Conservation (phyloP, 1,284 basidiomycete genomes). For the Boletellus deceptivus region DNA sequence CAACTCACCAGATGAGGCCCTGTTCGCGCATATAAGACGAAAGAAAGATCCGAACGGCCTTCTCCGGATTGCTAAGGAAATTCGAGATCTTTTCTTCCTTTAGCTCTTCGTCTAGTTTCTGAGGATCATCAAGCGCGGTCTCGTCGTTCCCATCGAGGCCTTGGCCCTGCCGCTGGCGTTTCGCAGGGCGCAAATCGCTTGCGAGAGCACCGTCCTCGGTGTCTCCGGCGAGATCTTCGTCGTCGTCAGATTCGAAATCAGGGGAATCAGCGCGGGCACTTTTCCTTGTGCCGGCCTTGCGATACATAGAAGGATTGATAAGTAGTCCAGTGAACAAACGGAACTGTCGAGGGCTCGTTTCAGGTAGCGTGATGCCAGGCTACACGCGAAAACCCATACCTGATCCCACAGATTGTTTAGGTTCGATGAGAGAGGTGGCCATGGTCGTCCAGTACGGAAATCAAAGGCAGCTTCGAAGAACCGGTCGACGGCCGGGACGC, state of each 20-base stretch:
- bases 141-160: constrained; percentile 29
- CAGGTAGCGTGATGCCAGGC: background rate
- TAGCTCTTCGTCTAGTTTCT: constrained; percentile 35
- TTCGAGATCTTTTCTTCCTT: constrained; percentile 46
- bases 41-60: constrained; percentile 54
- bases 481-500: constrained; percentile 46
- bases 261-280: constrained; percentile 25
- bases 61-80: constrained; percentile 61
- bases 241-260: constrained; percentile 28
- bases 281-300: constrained; percentile 30
- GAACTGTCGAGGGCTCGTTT: constrained; percentile 40
- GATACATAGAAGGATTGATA: constrained; percentile 36
- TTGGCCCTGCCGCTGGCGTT: constrained; percentile 21
- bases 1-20: constrained; percentile 60
- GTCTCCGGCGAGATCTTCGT: constrained; percentile 19
- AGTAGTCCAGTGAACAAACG: constrained; percentile 54
- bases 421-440: constrained; percentile 44
- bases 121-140: constrained; percentile 28
- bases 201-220: background rate
- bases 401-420: constrained; percentile 59
- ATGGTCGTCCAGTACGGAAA: constrained; percentile 53
- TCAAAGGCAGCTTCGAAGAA: constrained; percentile 54
- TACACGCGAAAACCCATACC: constrained; percentile 33
- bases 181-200: constrained; percentile 14
- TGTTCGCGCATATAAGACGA: constrained; percentile 62